phyloP scores from a whole-genome alignment of 2,329 filamentous ascomycete genomes.

The Coniella vitis region DNA sequence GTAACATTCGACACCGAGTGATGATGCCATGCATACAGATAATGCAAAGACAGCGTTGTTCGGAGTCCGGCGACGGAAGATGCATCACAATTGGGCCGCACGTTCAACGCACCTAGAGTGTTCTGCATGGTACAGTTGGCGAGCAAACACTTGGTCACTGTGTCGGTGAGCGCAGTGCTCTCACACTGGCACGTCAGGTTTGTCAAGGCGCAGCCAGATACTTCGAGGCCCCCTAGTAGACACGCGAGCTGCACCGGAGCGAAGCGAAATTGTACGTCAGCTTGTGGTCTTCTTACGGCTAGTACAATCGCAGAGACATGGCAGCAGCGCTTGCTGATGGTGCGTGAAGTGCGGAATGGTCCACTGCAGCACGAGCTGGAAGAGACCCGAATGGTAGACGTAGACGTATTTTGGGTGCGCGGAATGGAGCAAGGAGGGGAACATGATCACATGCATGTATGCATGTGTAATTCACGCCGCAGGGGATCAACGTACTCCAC shows the following conservation, averaged over 20 bases:
- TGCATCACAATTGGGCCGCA: too few relatives aligned
- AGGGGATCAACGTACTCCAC: conserved; percentile 5
- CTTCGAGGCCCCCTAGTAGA: conserved; percentile 4
- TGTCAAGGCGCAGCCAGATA: conserved; percentile 1
- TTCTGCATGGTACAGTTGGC: conserved; percentile 14
- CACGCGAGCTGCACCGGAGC: conserved; percentile 8
- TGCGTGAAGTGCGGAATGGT: too few relatives aligned
- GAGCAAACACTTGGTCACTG: conserved; percentile 3
- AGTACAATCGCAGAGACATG: too few relatives aligned
- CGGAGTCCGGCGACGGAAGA: too few relatives aligned
- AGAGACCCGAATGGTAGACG: too few relatives aligned
- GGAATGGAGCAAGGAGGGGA: too few relatives aligned
- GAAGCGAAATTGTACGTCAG: not conserved
- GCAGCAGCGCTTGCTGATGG: not conserved
- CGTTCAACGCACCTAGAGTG: conserved; percentile 6
- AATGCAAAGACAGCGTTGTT: too few relatives aligned
- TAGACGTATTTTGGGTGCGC: too few relatives aligned
- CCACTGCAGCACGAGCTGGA: too few relatives aligned
- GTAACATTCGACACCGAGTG: too few relatives aligned
- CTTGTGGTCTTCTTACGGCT: not conserved
- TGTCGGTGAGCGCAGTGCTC: not conserved
- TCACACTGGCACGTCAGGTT: conserved; percentile 9
- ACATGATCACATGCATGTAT: not conserved
- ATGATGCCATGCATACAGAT: too few relatives aligned
- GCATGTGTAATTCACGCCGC: not conserved